Conservation (phyloP, 805 yeast species). For the Saturnispora gosingensis region DNA sequence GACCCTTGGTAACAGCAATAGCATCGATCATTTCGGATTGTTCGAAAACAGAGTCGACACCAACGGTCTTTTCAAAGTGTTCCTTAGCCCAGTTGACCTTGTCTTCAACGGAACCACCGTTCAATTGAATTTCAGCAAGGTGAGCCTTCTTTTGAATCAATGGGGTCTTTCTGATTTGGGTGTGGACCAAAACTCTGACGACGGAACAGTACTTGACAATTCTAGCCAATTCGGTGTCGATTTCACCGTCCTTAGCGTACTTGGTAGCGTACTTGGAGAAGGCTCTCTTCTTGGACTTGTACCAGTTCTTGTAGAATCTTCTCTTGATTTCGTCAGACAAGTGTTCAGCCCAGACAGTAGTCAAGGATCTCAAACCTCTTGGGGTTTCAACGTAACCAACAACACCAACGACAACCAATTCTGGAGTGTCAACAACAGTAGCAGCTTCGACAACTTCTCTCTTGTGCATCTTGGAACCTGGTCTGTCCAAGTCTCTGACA, state of each 20-base stretch:
- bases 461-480: slow-evolving; percentile 99
- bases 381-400: slow-evolving; percentile 99
- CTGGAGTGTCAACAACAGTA: slow-evolving; percentile 98
- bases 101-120: slow-evolving; percentile 98
- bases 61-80: slow-evolving; percentile 98
- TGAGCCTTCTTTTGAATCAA: slow-evolving; percentile 99
- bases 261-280: slow-evolving; percentile 99
- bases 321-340: slow-evolving; percentile 98
- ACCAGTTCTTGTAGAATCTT: slow-evolving; percentile 99
- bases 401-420: slow-evolving; percentile 98
- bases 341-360: slow-evolving; percentile 99
- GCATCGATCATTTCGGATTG: slow-evolving; percentile 98
- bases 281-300: slow-evolving; percentile 99
- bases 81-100: slow-evolving; percentile 98
- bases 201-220: slow-evolving; percentile 96
- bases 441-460: slow-evolving; percentile 99
- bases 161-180: slow-evolving; percentile 99
- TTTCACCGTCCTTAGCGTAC: slow-evolving; percentile 84
- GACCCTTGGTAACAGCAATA: slow-evolving; percentile 99
- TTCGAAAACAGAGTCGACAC: slow-evolving; percentile 94
- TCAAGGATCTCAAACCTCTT: slow-evolving; percentile 98
- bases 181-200: slow-evolving; percentile 98
- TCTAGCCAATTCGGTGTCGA: slow-evolving; percentile 96
- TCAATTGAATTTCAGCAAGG: slow-evolving; percentile 98
- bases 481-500: slow-evolving; percentile 99